Conservation (phyloP, 2,329 filamentous ascomycete species). For the Aureobasidium sp. region DNA sequence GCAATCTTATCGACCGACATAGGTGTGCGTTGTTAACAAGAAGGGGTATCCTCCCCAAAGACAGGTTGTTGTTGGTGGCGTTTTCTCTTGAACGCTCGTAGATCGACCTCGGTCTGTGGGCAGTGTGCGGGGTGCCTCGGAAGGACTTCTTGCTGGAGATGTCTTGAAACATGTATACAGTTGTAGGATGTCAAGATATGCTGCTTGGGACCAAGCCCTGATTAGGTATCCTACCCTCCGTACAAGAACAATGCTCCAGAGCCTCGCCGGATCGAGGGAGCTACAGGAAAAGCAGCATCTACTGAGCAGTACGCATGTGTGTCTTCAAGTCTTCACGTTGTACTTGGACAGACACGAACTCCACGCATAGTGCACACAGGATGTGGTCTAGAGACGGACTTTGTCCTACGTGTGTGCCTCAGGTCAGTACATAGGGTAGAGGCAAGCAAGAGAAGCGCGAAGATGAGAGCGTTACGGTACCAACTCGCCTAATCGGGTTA, state of each 20-base stretch:
- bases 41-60: not conserved
- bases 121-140: not conserved
- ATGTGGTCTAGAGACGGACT: not conserved
- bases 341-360: not conserved
- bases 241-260: not conserved
- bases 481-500: not conserved
- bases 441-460: not conserved
- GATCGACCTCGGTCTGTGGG: not conserved
- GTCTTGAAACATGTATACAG: not conserved
- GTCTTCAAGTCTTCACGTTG: not conserved
- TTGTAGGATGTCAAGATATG: not conserved
- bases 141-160: not conserved
- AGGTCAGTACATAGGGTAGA: not conserved
- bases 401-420: not conserved
- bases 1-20: slow-evolving; percentile 21
- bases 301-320: not conserved
- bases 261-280: not conserved
- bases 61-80: not conserved
- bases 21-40: not conserved
- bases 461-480: not conserved
- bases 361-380: not conserved
- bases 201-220: not conserved
- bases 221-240: not conserved
- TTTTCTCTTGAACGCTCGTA: not conserved
- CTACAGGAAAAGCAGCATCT: not conserved